phyloP scores from a whole-genome alignment of 345 rosid species.

The Odontarrhena argentea region DNA sequence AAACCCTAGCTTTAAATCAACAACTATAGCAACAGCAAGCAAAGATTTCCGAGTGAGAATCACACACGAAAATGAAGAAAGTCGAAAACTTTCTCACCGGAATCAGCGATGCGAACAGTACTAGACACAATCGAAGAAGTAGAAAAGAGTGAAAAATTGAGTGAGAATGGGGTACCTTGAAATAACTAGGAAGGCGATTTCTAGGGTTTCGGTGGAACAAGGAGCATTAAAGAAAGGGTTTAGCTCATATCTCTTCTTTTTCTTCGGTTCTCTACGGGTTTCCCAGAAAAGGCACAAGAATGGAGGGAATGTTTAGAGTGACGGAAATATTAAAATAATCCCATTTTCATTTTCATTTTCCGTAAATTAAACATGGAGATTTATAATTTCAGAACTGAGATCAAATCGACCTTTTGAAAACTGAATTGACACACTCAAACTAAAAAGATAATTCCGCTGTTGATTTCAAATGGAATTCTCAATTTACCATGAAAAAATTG shows the following conservation, averaged over 20 bases:
- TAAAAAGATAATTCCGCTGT: no score
- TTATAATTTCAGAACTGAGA: neutral
- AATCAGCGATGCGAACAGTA: slow-evolving; percentile 4
- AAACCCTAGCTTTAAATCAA: slow-evolving; percentile 16
- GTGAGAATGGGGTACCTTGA: slow-evolving; percentile 11
- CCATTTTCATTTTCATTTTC: neutral
- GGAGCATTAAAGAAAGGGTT: neutral
- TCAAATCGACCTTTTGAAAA: neutral
- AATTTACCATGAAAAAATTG: no score
- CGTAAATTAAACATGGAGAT: neutral
- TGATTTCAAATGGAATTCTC: no score
- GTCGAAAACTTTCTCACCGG: neutral
- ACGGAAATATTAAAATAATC: slow-evolving; percentile 11
- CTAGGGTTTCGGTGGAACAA: slow-evolving; percentile 31
- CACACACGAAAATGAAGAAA: neutral
- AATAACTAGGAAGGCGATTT: neutral
- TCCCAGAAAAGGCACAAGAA: slow-evolving; percentile 11
- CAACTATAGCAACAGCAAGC: neutral
- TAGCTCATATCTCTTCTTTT: slow-evolving; percentile 15
- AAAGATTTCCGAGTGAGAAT: neutral
- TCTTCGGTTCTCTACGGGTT: slow-evolving; percentile 14
- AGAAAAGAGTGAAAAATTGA: slow-evolving; percentile 4
- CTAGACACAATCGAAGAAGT: slow-evolving; percentile 2
- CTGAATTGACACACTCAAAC: no score
- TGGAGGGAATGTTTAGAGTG: slow-evolving; percentile 38